Conservation (phyloP, 176 grass and related monocot species). For the Bonia amplexicaulis region DNA sequence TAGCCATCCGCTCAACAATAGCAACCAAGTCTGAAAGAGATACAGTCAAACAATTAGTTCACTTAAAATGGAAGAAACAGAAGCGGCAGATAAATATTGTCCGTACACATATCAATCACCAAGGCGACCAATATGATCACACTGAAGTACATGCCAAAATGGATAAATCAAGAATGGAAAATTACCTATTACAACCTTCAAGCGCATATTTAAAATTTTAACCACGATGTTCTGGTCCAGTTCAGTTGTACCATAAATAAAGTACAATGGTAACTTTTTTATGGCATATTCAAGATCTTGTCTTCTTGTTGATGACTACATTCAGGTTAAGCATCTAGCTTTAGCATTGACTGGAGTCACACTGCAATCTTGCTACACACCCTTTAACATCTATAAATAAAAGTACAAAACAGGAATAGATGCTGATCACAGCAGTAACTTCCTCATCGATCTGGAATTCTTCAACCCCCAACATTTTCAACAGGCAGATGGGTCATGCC, state of each 20-base stretch:
- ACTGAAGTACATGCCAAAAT: not conserved
- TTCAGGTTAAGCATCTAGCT: not conserved
- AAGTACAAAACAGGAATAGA: not conserved
- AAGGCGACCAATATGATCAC: not conserved
- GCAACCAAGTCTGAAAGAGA: slow-evolving; percentile 44
- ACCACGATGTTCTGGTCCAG: not conserved
- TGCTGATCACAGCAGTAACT: not conserved
- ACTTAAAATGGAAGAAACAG: not conserved
- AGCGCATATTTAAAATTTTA: not conserved
- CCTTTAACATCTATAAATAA: not conserved
- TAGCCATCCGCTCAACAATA: slow-evolving; percentile 59
- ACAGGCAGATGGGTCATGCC: not conserved
- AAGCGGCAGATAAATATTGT: not conserved
- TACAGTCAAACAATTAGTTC: not conserved
- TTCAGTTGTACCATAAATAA: not conserved
- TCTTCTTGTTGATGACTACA: not conserved
- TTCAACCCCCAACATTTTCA: not conserved
- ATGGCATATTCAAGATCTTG: not conserved
- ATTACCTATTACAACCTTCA: not conserved
- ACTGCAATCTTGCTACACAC: not conserved
- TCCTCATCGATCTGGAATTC: not conserved
- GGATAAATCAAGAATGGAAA: not conserved
- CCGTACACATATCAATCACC: not conserved
- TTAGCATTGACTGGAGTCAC: not conserved
- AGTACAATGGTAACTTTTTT: not conserved